These are phyloP conservation scores for Atkinsonella hypoxylon DNA, from an alignment of 2,329 filamentous ascomycete genomes.

Conservation along the genomic window DNA sequence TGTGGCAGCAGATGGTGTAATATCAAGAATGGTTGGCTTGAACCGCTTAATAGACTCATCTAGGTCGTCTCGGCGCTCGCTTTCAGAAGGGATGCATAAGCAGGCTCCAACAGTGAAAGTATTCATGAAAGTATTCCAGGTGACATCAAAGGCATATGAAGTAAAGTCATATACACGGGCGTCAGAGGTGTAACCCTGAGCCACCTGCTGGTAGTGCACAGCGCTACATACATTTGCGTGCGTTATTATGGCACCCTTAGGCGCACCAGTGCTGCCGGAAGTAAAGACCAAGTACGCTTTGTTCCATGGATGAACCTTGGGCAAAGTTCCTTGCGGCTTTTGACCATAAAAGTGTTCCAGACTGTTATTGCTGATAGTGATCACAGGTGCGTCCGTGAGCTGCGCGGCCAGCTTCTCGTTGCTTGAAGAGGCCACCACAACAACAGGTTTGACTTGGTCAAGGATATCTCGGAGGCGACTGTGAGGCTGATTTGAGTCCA, in stretches of 20 bases:
- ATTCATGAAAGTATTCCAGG: slow-evolving; percentile 4
- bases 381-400: slow-evolving; percentile 3
- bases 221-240: slow-evolving; percentile 13
- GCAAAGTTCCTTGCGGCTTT: not conserved
- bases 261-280: slow-evolving; percentile 12
- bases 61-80: slow-evolving; percentile 6
- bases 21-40: slow-evolving; percentile 2
- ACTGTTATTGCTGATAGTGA: not conserved
- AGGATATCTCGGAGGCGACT: slow-evolving; percentile 10
- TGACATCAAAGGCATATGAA: slow-evolving; percentile 6
- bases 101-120: slow-evolving; percentile 7
- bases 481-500: slow-evolving; percentile 10
- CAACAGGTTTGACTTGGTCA: slow-evolving; percentile 7
- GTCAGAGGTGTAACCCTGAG: slow-evolving; percentile 8
- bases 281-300: slow-evolving; percentile 12
- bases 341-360: not conserved
- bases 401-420: slow-evolving; percentile 4
- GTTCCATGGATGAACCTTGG: not conserved
- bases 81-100: slow-evolving; percentile 10
- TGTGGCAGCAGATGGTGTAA: slow-evolving; percentile 3
- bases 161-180: slow-evolving; percentile 10
- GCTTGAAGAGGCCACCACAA: slow-evolving; percentile 10
- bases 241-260: slow-evolving; percentile 15
- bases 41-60: slow-evolving; percentile 4
- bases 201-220: slow-evolving; percentile 9